These are phyloP conservation scores for Helianthus annuus DNA, from an alignment of 129 eudicot genomes.

Conservation along the genomic window DNA sequence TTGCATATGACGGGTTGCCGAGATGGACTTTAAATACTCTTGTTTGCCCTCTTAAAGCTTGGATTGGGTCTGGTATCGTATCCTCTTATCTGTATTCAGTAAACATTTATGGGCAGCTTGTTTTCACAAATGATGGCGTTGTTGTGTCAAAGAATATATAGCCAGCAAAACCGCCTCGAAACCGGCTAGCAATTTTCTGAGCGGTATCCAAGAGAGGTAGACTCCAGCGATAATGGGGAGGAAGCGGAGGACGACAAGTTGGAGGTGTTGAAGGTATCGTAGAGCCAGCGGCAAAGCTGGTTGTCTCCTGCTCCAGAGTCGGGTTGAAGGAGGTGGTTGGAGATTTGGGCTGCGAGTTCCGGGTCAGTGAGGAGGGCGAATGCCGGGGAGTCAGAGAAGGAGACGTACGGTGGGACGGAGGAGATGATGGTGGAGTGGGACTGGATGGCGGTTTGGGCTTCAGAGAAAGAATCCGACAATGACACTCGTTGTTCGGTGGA, in stretches of 20 bases:
- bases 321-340: constrained; percentile 66
- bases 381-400: constrained; percentile 52
- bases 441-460: constrained; percentile 64
- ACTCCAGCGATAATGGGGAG: constrained; percentile 74
- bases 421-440: constrained; percentile 67
- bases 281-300: constrained; percentile 92
- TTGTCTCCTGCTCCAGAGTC: constrained; percentile 87
- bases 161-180: constrained; percentile 86
- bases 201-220: constrained; percentile 68
- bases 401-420: constrained; percentile 36
- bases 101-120: too few species aligned
- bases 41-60: too few species aligned
- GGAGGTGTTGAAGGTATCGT: constrained; percentile 85
- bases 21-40: too few species aligned
- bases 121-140: too few species aligned
- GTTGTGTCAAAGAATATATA: constrained; percentile 28
- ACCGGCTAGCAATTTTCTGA: constrained; percentile 67
- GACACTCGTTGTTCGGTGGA: constrained; percentile 39
- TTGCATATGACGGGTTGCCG: too few species aligned
- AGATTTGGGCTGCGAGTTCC: constrained; percentile 51
- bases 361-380: constrained; percentile 50
- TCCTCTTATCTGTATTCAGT: too few species aligned
- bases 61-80: too few species aligned
- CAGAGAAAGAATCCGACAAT: constrained; percentile 69
- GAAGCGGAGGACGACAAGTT: constrained; percentile 80